Base-by-base conservation (phyloP, 2,329 filamentous ascomycete genomes). In the Colletotrichum eremochloae region DNA sequence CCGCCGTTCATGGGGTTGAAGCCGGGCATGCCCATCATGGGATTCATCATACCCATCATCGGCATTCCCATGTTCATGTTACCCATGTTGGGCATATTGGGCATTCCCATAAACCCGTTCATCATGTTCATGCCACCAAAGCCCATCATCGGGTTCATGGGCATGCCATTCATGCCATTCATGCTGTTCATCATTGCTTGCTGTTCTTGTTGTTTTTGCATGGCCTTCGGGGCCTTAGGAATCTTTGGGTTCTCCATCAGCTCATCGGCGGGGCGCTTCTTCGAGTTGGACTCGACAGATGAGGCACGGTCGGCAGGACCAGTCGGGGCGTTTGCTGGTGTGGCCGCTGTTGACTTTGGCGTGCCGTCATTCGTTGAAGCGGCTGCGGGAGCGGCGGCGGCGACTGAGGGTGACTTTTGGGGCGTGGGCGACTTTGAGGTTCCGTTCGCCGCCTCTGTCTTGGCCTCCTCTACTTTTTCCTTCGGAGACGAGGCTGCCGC, bases 221-320 rank as follows among this genome's bases (percentile, higher is more conserved):
- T 92, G 48, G 88, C 90, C 79, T 90, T 90, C 2, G 90, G 90
- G 0, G 86, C 90, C 76, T 91, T 92, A 57, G 90, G 89, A 52
- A 91, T 89, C 78, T 88, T 89, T 52, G 89, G 88, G 75, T 92
- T 91, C 76, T 91, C 89, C 8, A 88, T 83, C 42, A 86, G 86
- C 64, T 95, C 92, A 46, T 96, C 94, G 18, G 95, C 94, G 14
- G 93, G 89, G 31, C 96, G 91, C 84, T 98, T 99, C 83, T 93
- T 96, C 36, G 89, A 84, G 69, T 82, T 82, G 64, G 68, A 73
- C 36, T 80, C 78, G 36, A 81, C 78, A 5, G 74, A 68, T 42
- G 76, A 73, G 55, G 68, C 67, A 40, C 70, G 70, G 8, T 72
- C 70, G 18, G 75, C 72, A 24, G 72, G 65, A n/a, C 78, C 77